Percentiles rank a stretch among this genome's conserved stretches.
phyloP scores from a whole-genome alignment of 192 early-diverging fungal genomes.

The Chytriomyces hyalinus region DNA sequence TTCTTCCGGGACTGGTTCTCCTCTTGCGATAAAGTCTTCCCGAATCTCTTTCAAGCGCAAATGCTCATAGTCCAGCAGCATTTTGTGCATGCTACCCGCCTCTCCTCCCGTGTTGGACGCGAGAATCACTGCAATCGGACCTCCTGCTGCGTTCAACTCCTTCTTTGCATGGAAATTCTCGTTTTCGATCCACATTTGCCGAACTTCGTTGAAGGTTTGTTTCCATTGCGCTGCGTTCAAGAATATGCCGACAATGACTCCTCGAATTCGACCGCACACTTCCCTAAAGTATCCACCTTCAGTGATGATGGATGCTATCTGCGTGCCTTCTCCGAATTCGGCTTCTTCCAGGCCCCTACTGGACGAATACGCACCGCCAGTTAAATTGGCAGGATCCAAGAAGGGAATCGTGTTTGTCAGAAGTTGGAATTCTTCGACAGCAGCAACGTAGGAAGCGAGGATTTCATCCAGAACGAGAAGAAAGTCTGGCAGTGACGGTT shows the following conservation, averaged over 20 bases:
- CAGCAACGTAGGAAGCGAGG: conserved; percentile 53
- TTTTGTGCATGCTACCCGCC: conserved; percentile 29
- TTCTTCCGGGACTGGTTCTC: conserved; percentile 15
- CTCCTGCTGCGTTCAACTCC: conserved; percentile 43
- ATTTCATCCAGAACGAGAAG: conserved; percentile 51
- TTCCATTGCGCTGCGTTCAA: conserved; percentile 57
- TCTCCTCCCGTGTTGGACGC: conserved; percentile 26
- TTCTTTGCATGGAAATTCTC: conserved; percentile 51
- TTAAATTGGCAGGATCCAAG: conserved; percentile 51
- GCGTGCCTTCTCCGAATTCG: conserved; percentile 61
- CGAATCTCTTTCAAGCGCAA: conserved; percentile 9
- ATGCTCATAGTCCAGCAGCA: conserved; percentile 19
- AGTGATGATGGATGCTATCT: conserved; percentile 54
- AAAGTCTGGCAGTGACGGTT: conserved; percentile 56
- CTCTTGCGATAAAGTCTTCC: conserved; percentile 11
- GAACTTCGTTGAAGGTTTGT: conserved; percentile 53
- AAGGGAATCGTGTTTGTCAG: conserved; percentile 59
- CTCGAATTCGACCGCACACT: conserved; percentile 62
- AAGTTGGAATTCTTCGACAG: conserved; percentile 49
- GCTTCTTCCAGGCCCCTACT: conserved; percentile 56
- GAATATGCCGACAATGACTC: conserved; percentile 61
- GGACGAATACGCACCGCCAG: conserved; percentile 52
- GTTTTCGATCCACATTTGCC: conserved; percentile 65
- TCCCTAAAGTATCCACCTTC: conserved; percentile 65
- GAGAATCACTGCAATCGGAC: conserved; percentile 49